Evolutionary conservation across 1,139 yeast species (phyloP), one percentile per base, ranked within the genome.

Genomic region (Hansenula sp.): DNA sequence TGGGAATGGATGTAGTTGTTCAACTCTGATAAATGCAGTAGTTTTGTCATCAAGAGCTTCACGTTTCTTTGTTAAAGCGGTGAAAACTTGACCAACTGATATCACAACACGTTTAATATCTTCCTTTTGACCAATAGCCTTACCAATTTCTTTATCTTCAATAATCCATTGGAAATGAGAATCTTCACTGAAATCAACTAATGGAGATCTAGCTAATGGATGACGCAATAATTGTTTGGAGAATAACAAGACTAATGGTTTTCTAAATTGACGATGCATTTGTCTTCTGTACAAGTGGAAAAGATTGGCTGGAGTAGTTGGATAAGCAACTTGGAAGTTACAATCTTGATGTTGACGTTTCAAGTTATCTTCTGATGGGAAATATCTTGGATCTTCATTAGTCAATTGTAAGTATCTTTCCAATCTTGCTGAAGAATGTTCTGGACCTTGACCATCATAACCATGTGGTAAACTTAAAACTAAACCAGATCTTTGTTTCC

Each of bases 381-480:
- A 94, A 58, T 64, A 69, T 70, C 97, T 84, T 57, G 87, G 90
- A 65, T 94, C 98, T 71, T 94, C 99, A 64, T 90, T 92, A 64
- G 96, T 84, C 62, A 94, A 71, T 72, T 87, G 96, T 66, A 94
- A 77, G 72, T 89, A 94, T 73, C 99, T 83, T 73, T 94, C 99
- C 45, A 94, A 71, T 77, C 98, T 84, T 60, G 96, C 97, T 46
- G 96, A 87, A 29, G 98, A 92, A 70, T 94, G 99, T 72, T 94
- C 99, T 53, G 98, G 98, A 59, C 99, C 99, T 74, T 92, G 98
- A 55, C 99, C 99, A 66, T 94, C 99, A 65, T 90, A 94, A 71
- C 99, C 99, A 65, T 94, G 99, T 47, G 99, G 99, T 66, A 94
- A 77, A 6, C 97, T 87, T 56, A 94, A 71, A 37, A 92, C 96